Percentiles rank a stretch among this genome's conserved stretches.
Evolutionary conservation across 345 rosid genomes (phyloP).

Genomic region (Passiflora organensis): DNA sequence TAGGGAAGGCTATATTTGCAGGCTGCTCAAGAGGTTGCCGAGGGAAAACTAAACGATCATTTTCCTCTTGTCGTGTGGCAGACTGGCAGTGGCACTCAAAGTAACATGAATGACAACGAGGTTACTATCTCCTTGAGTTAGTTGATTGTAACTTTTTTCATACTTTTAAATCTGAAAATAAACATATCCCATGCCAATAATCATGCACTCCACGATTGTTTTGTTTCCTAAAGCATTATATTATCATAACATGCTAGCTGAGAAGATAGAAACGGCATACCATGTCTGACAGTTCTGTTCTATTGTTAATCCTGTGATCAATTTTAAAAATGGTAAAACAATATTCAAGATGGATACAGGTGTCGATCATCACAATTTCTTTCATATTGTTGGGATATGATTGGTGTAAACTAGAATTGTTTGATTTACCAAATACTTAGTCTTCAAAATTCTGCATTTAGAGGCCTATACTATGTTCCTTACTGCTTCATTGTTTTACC

Average conservation of each 20-base stretch:
- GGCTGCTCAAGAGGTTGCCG: constrained; percentile 93
- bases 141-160: no score
- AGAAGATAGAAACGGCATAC: no score
- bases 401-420: neutral
- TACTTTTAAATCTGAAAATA: no score
- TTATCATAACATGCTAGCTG: no score
- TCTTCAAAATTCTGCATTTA: neutral
- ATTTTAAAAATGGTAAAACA: no score
- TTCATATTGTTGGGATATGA: no score
- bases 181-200: no score
- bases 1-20: constrained; percentile 87
- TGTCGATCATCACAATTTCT: no score
- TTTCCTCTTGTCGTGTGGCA: constrained; percentile 96
- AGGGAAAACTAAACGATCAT: constrained; percentile 78
- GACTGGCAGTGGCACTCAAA: constrained; percentile 99
- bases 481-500: neutral
- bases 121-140: constrained; percentile 22
- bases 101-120: constrained; percentile 99
- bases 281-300: no score
- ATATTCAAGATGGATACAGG: no score
- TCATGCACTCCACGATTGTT: neutral
- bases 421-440: neutral
- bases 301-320: no score
- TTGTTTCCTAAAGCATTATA: no score
- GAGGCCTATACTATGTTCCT: neutral